A percentile compares a stretch with the other conserved stretches of the same genome.
Conservation (phyloP, 352 stramenopile genomes). For the Phytophthora ohioensis region DNA sequence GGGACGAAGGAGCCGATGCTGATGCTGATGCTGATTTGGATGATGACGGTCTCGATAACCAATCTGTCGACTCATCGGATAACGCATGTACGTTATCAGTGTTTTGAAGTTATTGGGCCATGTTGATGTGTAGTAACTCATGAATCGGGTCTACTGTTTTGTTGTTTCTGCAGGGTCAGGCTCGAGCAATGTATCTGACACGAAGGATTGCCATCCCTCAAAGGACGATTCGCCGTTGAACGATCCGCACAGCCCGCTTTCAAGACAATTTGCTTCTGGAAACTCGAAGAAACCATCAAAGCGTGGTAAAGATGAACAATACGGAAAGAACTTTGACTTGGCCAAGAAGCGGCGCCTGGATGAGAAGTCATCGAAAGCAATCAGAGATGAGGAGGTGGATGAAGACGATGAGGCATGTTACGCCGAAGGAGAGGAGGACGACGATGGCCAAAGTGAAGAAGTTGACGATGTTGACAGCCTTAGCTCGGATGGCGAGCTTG, state of each 20-base stretch:
- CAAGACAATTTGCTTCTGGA: constrained; percentile 2
- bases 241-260: constrained; percentile 4
- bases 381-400: constrained; percentile 36
- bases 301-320: constrained; percentile 45
- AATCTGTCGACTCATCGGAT: constrained; percentile 37
- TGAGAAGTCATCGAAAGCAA: constrained; percentile 8
- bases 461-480: constrained; percentile 35
- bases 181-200: constrained; percentile 36
- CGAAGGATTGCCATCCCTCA: constrained; percentile 23
- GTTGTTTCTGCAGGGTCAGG: constrained; percentile 32
- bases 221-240: constrained; percentile 21
- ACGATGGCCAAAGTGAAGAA: constrained; percentile 31
- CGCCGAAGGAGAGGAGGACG: constrained; percentile 30
- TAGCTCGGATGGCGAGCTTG: constrained; percentile 35
- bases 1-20: constrained; percentile 31
- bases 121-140: constrained; percentile 5
- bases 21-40: constrained; percentile 41
- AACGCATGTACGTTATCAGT: constrained; percentile 32
- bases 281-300: constrained; percentile 33
- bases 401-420: constrained; percentile 40
- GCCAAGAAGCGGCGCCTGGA: constrained; percentile 40
- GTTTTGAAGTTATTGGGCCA: background rate
- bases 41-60: constrained; percentile 35
- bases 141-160: constrained; percentile 3
- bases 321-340: constrained; percentile 40